Evolutionary conservation across 768 basidiomycete genomes (phyloP).

Genomic region (Gloeophyllum trabeum): DNA sequence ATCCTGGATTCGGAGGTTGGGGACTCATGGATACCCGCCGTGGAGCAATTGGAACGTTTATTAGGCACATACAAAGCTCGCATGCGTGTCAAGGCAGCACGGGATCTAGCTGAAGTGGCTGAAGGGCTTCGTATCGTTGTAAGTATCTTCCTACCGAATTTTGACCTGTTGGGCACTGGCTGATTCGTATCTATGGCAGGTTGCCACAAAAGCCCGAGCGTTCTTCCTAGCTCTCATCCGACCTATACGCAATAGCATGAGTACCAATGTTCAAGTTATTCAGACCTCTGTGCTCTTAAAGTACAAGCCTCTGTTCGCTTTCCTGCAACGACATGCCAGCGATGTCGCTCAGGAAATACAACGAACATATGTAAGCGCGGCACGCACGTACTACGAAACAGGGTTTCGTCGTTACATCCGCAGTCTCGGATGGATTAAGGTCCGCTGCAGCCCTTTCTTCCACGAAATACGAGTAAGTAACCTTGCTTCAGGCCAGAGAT

Average conservation of each 20-base stretch:
- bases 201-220: constrained; percentile 76
- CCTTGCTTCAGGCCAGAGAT: neutral
- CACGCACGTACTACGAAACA: constrained; percentile 91
- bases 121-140: constrained; percentile 89
- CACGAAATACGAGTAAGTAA: neutral
- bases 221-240: constrained; percentile 81
- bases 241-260: constrained; percentile 72
- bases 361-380: constrained; percentile 71
- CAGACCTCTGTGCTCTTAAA: constrained; percentile 83
- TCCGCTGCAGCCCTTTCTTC: constrained; percentile 16
- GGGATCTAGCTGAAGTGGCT: constrained; percentile 70
- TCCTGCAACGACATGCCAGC: constrained; percentile 75
- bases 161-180: neutral
- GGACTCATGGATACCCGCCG: constrained; percentile 79
- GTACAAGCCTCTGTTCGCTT: constrained; percentile 71
- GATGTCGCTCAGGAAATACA: constrained; percentile 81
- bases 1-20: constrained; percentile 80
- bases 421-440: constrained; percentile 71
- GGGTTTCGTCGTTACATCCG: constrained; percentile 85
- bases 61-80: constrained; percentile 60
- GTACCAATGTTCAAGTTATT: constrained; percentile 87
- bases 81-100: constrained; percentile 76
- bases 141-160: constrained; percentile 20
- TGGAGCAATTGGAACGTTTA: constrained; percentile 71
- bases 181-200: constrained; percentile 30